phyloP scores from a whole-genome alignment of 257 asterid species.

The Gentiana dahurica region DNA sequence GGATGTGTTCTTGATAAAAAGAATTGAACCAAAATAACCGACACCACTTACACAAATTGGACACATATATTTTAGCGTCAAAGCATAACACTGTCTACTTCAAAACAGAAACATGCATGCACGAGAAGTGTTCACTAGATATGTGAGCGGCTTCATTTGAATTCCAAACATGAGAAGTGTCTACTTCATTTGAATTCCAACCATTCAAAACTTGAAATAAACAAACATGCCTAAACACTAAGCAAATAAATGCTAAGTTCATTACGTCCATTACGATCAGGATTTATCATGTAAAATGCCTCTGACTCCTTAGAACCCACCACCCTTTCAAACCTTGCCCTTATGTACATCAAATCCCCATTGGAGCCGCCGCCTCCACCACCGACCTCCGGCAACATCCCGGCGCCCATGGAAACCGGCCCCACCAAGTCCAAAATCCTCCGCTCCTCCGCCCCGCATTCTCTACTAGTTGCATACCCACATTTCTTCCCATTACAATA shows the following conservation, averaged over 20 bases:
- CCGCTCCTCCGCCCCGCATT: slow-evolving; percentile 81
- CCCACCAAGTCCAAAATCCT: slow-evolving; percentile 66
- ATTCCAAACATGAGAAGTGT: no score
- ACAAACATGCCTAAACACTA: slow-evolving; percentile 32
- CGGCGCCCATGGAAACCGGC: slow-evolving; percentile 93
- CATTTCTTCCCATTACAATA: slow-evolving; percentile 85
- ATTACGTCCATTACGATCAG: slow-evolving; percentile 90
- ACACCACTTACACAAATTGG: no score
- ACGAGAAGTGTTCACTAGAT: no score
- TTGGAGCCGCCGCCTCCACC: slow-evolving; percentile 25
- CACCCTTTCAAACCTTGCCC: slow-evolving; percentile 91
- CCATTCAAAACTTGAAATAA: no score
- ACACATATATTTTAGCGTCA: no score
- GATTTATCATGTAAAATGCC: slow-evolving; percentile 96
- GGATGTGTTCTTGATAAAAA: no score
- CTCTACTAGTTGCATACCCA: slow-evolving; percentile 76
- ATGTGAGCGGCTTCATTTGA: no score
- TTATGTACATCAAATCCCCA: slow-evolving; percentile 89
- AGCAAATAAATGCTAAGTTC: slow-evolving; percentile 87
- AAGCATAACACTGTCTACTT: no score
- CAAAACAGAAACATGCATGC: no score
- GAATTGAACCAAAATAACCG: no score
- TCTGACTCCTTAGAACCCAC: slow-evolving; percentile 91
- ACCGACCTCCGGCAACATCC: slow-evolving; percentile 65
- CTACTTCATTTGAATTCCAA: no score